These are phyloP conservation scores for Apiotrichum brassicae DNA, from an alignment of 1,284 basidiomycete genomes.

Conservation along the genomic window DNA sequence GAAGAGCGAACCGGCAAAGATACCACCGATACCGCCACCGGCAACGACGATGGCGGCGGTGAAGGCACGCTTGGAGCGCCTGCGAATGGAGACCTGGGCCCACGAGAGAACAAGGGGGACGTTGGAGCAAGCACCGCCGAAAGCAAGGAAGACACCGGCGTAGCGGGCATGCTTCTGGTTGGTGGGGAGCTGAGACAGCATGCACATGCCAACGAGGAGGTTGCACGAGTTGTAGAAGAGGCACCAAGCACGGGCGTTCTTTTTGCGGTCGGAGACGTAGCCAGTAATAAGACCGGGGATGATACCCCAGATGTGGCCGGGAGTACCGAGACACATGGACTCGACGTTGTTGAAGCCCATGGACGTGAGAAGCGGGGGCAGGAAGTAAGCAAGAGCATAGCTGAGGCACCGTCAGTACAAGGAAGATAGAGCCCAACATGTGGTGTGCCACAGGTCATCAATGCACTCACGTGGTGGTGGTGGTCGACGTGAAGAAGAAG, in stretches of 20 bases:
- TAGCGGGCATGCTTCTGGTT: slow-evolving; percentile 8
- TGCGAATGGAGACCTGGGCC: slow-evolving; percentile 47
- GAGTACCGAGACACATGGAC: slow-evolving; percentile 41
- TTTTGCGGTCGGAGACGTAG: slow-evolving; percentile 37
- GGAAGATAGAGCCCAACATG: too few species aligned
- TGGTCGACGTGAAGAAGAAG: slow-evolving; percentile 39
- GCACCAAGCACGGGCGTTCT: background rate
- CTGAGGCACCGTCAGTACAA: too few species aligned
- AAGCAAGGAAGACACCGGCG: slow-evolving; percentile 21
- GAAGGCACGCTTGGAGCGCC: slow-evolving; percentile 45
- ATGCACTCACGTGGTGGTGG: slow-evolving; percentile 16
- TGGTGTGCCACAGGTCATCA: too few species aligned
- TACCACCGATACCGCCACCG: slow-evolving; percentile 12
- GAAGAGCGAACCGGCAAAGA: background rate
- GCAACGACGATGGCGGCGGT: slow-evolving; percentile 12
- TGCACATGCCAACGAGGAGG: slow-evolving; percentile 12
- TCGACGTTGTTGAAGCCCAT: slow-evolving; percentile 39
- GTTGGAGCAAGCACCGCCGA: slow-evolving; percentile 36
- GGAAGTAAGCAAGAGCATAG: slow-evolving; percentile 39
- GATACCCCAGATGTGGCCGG: slow-evolving; percentile 44
- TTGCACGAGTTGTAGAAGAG: too few species aligned
- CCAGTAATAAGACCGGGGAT: slow-evolving; percentile 40
- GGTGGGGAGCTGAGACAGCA: slow-evolving; percentile 11
- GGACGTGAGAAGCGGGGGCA: slow-evolving; percentile 42
- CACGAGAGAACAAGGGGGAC: slow-evolving; percentile 38